phyloP scores from a whole-genome alignment of 208 protist genomes.

The Jaenimonas drosophilae region DNA sequence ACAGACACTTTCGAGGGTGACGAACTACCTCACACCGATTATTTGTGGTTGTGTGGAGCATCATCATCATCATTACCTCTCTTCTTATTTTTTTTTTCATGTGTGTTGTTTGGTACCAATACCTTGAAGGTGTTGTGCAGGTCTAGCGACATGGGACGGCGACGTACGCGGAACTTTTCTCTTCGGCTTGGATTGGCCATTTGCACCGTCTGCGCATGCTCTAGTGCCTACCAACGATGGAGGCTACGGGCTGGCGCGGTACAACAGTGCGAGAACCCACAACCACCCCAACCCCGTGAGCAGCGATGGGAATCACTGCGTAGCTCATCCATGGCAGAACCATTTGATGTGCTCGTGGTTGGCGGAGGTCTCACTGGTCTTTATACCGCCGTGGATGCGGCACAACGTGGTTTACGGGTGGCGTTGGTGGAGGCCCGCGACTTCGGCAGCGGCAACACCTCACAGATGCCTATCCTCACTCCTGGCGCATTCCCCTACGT shows the following conservation, averaged over 20 bases:
- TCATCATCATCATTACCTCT: not conserved
- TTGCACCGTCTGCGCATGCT: too few species aligned
- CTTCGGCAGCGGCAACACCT: constrained; percentile 31
- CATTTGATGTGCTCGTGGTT: constrained; percentile 50
- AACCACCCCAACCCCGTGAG: too few species aligned
- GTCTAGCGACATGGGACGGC: not conserved
- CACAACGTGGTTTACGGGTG: constrained; percentile 62
- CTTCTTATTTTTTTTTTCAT: constrained; percentile 1
- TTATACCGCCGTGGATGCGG: constrained; percentile 77
- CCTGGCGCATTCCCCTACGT: constrained; percentile 58
- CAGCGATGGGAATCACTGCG: too few species aligned
- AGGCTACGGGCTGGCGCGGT: constrained; percentile 21
- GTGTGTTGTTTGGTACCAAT: not conserved
- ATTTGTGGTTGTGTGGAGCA: not conserved
- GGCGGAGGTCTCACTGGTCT: constrained; percentile 61
- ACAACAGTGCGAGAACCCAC: too few species aligned
- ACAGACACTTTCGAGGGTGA: too few species aligned
- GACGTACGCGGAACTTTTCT: constrained; percentile 22
- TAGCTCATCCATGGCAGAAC: too few species aligned
- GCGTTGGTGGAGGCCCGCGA: constrained; percentile 62
- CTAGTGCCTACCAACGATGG: constrained; percentile 43
- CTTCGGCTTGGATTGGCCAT: constrained; percentile 20
- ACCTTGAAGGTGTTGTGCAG: not conserved
- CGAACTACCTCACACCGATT: not conserved
- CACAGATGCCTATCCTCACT: constrained; percentile 13